A percentile compares a stretch with the other conserved stretches of the same genome.
Evolutionary conservation across 202 grass and related monocot species (phyloP).

Genomic region (Saccharum hybrid): DNA sequence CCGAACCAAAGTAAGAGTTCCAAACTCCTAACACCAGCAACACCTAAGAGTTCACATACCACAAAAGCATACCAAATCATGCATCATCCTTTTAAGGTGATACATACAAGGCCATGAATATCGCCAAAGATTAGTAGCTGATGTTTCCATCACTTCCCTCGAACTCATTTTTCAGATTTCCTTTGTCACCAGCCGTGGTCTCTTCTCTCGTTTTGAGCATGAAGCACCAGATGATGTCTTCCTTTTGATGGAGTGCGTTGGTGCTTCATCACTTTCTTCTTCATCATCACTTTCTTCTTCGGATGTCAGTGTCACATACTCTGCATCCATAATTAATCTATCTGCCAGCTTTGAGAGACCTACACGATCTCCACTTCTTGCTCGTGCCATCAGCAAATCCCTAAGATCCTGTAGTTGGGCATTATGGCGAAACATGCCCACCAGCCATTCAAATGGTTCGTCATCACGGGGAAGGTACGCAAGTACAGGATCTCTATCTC

Average conservation of each 20-base stretch:
- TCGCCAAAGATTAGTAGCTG: background rate
- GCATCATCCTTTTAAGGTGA: too few species aligned
- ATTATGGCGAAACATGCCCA: too few species aligned
- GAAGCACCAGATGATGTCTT: background rate
- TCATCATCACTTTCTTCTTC: conserved; percentile 17
- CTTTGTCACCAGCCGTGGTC: background rate
- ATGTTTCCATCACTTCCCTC: conserved; percentile 7
- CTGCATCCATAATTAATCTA: background rate
- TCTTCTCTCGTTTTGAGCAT: conserved; percentile 27
- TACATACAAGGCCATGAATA: background rate
- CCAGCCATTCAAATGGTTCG: too few species aligned
- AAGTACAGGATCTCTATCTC: too few species aligned
- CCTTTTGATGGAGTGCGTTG: background rate
- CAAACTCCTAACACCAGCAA: background rate
- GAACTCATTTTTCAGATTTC: background rate
- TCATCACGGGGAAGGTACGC: too few species aligned
- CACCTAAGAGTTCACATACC: background rate
- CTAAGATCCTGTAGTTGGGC: too few species aligned
- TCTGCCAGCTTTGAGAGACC: background rate
- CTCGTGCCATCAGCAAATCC: background rate
- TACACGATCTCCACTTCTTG: background rate
- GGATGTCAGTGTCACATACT: background rate
- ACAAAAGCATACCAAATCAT: background rate
- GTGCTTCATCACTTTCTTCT: background rate
- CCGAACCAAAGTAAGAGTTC: background rate